Percentiles rank a stretch among this genome's conserved stretches.
Conservation (phyloP, 352 stramenopile species). For the Halophytophthora polymorphica region DNA sequence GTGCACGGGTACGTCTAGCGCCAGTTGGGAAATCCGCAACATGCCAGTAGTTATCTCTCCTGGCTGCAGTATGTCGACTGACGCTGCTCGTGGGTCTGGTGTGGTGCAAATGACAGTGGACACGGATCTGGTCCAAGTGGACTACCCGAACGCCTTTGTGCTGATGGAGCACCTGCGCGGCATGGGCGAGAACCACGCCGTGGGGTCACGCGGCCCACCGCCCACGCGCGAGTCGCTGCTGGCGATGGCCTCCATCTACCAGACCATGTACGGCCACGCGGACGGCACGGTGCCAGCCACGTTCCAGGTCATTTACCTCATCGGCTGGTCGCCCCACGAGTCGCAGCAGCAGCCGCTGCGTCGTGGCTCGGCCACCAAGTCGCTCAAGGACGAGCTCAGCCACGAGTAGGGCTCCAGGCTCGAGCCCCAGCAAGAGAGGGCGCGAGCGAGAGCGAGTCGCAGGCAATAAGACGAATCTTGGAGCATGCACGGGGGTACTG, state of each 20-base stretch:
- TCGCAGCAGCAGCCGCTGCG: constrained; percentile 92
- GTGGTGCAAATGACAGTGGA: constrained; percentile 73
- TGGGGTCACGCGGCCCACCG: constrained; percentile 49
- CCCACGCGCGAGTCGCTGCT: constrained; percentile 92
- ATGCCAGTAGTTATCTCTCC: background rate
- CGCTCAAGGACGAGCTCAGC: constrained; percentile 66
- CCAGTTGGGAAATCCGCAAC: background rate
- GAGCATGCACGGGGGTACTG: too few species aligned
- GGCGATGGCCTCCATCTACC: constrained; percentile 92
- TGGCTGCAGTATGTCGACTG: background rate
- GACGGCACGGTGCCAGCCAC: constrained; percentile 92
- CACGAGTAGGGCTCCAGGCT: constrained; percentile 8
- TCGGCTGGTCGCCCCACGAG: constrained; percentile 96
- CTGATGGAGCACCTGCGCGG: constrained; percentile 94
- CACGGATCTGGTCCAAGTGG: constrained; percentile 93
- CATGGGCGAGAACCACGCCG: constrained; percentile 97
- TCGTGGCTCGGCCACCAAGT: constrained; percentile 73
- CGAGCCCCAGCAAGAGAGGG: background rate
- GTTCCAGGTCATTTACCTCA: constrained; percentile 97
- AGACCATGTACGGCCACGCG: constrained; percentile 88
- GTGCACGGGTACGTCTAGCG: constrained; percentile 65
- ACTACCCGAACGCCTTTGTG: constrained; percentile 93
- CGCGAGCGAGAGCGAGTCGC: too few species aligned
- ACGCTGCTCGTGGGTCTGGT: background rate
- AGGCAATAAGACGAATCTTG: too few species aligned